These are phyloP conservation scores for Claviceps citrina DNA, from an alignment of 2,329 filamentous ascomycete genomes.

Conservation along the genomic window DNA sequence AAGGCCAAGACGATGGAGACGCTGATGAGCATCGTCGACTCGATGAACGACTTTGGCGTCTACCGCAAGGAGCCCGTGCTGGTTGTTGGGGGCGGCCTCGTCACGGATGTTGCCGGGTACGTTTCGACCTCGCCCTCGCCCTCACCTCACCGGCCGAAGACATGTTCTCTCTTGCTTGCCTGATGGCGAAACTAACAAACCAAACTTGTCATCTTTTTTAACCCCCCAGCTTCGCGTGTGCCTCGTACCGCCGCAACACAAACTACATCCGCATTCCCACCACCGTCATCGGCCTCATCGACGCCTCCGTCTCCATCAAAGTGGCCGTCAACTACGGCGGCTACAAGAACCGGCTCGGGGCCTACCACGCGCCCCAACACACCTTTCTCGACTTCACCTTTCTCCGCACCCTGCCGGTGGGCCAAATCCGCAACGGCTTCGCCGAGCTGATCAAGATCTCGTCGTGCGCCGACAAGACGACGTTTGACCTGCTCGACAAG, in stretches of 20 bases:
- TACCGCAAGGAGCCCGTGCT: conserved; percentile 53
- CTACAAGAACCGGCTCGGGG: conserved; percentile 60
- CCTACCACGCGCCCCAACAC: conserved; percentile 56
- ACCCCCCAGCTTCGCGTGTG: conserved; percentile 54
- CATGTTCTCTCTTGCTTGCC: too few relatives aligned
- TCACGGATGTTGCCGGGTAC: conserved; percentile 62
- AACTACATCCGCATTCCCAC: conserved; percentile 62
- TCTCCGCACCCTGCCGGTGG: conserved; percentile 48
- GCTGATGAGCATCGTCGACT: conserved; percentile 52
- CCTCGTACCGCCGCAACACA: conserved; percentile 55
- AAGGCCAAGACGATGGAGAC: conserved; percentile 62
- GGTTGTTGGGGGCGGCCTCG: conserved; percentile 51
- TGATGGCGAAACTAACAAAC: too few relatives aligned
- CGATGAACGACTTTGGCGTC: conserved; percentile 59
- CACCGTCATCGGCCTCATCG: conserved; percentile 60
- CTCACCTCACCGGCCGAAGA: too few relatives aligned
- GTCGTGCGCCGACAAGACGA: conserved; percentile 49
- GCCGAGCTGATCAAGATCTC: conserved; percentile 66
- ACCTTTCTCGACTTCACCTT: conserved; percentile 63
- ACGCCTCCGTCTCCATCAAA: conserved; percentile 62
- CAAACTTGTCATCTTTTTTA: too few relatives aligned
- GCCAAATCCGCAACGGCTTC: conserved; percentile 58
- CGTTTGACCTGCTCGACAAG: conserved; percentile 52
- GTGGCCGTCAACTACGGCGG: conserved; percentile 65
- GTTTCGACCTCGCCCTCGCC: conserved; percentile 10